Base-by-base conservation (phyloP, 2,329 filamentous ascomycete species). In the Xylogone sp. region DNA sequence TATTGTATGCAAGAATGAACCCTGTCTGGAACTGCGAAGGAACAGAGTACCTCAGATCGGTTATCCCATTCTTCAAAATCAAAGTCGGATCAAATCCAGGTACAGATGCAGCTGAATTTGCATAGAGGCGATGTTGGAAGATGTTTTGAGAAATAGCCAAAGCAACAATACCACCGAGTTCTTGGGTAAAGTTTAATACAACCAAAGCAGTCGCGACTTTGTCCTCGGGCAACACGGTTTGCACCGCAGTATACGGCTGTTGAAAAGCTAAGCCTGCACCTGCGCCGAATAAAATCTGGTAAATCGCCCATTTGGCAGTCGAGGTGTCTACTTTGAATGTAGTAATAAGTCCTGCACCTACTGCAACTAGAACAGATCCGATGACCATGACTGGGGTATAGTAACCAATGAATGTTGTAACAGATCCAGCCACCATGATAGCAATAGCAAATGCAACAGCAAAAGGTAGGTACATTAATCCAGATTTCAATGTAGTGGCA, bases 1-100 rank as follows among this genome's bases (percentile, higher is more conserved):
- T 64, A 62, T 88, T 88, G 69, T 90, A 90, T 0, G 75, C 78
- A 0, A 59, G 43, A 8, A 80, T 67, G 21, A 82, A 77, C 2
- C 66, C 66, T 2, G 59, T 51, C 1, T 80, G 62, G 53, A 68
- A 72, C 46, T 74, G 52, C 0, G 56, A 39, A 0, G 70, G 65
- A 42, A 84, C 71, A 16, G 66, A 63, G 0, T 68, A 59, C 56
- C 75, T 72, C 20, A 84, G 62, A 49, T 73, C 71, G 0, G 79
- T 82, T 2, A 77, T 76, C 43, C 78, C 78, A 5, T 69, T 69
- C 1, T 52, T 57, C 6, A 27, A 5, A 5, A 81, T 74, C 51
- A 75, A 62, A 3, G 57, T 57, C 0, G 75, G 67, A 46, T 77
- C 67, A 24, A 81, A 60, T 19, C 66, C 68, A 3, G 74, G 70